phyloP scores from a whole-genome alignment of 2,329 filamentous ascomycete species.

The Colletotrichum echinochloae region DNA sequence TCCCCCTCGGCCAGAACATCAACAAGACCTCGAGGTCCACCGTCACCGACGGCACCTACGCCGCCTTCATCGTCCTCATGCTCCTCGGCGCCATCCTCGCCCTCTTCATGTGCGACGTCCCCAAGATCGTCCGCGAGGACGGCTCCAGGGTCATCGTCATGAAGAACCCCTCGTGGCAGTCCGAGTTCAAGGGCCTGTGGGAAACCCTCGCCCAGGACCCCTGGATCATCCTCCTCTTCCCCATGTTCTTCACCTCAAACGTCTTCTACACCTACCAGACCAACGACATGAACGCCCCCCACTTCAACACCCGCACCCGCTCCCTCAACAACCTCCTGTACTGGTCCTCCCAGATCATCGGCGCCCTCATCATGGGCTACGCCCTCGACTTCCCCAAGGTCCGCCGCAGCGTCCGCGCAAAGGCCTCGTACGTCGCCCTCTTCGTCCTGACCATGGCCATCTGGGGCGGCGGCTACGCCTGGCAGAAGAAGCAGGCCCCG shows the following conservation, averaged over 20 bases:
- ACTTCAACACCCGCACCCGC: slow-evolving; percentile 80
- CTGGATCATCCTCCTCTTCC: slow-evolving; percentile 81
- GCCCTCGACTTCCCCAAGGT: slow-evolving; percentile 72
- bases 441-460: slow-evolving; percentile 79
- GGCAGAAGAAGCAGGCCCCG: slow-evolving; percentile 71
- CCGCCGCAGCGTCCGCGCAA: slow-evolving; percentile 76
- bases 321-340: slow-evolving; percentile 85
- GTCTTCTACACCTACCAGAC: slow-evolving; percentile 85
- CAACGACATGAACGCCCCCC: slow-evolving; percentile 76
- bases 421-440: slow-evolving; percentile 69
- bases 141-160: slow-evolving; percentile 85
- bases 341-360: slow-evolving; percentile 82
- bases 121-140: slow-evolving; percentile 79
- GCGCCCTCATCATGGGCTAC: slow-evolving; percentile 79
- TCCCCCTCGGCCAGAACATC: slow-evolving; percentile 80
- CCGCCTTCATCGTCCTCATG: slow-evolving; percentile 89
- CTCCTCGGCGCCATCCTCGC: slow-evolving; percentile 76
- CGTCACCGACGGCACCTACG: slow-evolving; percentile 84
- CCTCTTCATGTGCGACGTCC: slow-evolving; percentile 77
- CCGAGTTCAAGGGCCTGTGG: slow-evolving; percentile 81
- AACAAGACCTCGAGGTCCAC: slow-evolving; percentile 60
- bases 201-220: slow-evolving; percentile 78
- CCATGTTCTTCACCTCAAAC: slow-evolving; percentile 85
- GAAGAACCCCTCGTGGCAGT: slow-evolving; percentile 90
- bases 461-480: slow-evolving; percentile 87